phyloP scores from a whole-genome alignment of 257 asterid genomes.

The Oldenlandia corymbosa region DNA sequence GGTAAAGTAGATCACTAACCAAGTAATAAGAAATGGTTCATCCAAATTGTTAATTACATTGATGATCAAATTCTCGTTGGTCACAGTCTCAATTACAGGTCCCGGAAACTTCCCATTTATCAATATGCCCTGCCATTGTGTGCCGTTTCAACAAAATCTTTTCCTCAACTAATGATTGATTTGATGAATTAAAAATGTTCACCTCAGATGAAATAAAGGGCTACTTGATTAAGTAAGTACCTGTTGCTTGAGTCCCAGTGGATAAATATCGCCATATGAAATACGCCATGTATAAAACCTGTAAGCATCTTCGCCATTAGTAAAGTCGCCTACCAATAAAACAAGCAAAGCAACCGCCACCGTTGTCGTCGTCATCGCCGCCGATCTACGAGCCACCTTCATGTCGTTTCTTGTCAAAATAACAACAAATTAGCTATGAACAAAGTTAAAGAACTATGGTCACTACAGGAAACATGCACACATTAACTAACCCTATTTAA shows the following conservation, averaged over 20 bases:
- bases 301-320: constrained; percentile 24
- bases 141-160: background rate
- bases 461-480: too few relatives aligned
- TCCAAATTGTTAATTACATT: constrained; percentile 33
- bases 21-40: constrained; percentile 31
- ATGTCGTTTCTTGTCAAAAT: background rate
- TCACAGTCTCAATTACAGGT: constrained; percentile 26
- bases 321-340: background rate
- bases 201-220: too few relatives aligned
- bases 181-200: background rate
- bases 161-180: background rate
- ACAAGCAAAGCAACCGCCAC: constrained; percentile 4
- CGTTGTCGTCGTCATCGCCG: background rate
- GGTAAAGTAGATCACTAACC: constrained; percentile 13
- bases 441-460: too few relatives aligned
- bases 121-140: constrained; percentile 30
- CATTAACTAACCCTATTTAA: too few relatives aligned
- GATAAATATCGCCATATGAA: constrained; percentile 23
- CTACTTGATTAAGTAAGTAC: background rate
- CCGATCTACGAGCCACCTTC: background rate
- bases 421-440: too few relatives aligned
- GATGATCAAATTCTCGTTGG: constrained; percentile 34
- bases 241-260: constrained; percentile 25
- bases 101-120: constrained; percentile 37
- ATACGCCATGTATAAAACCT: constrained; percentile 28